phyloP scores from a whole-genome alignment of 192 early-diverging fungal genomes.

The Paraglomus brasilianum region DNA sequence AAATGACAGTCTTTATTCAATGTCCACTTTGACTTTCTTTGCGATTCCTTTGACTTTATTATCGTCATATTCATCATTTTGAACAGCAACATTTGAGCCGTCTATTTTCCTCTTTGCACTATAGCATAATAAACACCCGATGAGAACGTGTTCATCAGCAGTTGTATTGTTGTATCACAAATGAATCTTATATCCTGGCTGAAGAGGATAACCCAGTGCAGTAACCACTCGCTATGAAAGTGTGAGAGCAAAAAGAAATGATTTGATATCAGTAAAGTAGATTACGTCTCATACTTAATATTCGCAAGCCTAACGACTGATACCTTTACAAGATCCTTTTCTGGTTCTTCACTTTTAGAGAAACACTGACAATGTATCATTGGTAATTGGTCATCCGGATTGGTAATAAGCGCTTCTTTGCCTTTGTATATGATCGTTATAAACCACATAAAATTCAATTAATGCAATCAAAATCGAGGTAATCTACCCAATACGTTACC shows the following conservation, averaged over 20 bases:
- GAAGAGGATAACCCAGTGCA: constrained; percentile 51
- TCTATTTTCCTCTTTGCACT: too few species aligned
- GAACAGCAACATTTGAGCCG: too few species aligned
- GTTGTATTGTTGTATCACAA: too few species aligned
- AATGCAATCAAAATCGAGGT: not conserved
- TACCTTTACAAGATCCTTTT: constrained; percentile 64
- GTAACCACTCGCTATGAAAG: constrained; percentile 54
- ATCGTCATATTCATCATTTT: too few species aligned
- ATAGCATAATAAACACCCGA: too few species aligned
- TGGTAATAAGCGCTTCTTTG: constrained; percentile 44
- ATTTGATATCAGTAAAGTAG: too few species aligned
- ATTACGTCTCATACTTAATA: constrained; percentile 29
- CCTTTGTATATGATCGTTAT: constrained; percentile 72
- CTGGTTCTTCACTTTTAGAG: constrained; percentile 71
- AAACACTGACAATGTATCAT: constrained; percentile 96
- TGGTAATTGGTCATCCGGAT: constrained; percentile 59
- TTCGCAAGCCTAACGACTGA: constrained; percentile 34
- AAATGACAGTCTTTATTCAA: too few species aligned
- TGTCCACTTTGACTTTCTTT: too few species aligned
- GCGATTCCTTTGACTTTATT: too few species aligned
- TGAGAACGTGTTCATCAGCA: too few species aligned
- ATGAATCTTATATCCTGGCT: constrained; percentile 50
- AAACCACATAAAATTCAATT: not conserved
- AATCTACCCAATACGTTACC: constrained; percentile 45
- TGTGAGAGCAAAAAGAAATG: constrained; percentile 22